Percentiles rank a stretch among this genome's conserved stretches.
Evolutionary conservation across 1,139 yeast genomes (phyloP).

Genomic region (Candida labiduridarum): DNA sequence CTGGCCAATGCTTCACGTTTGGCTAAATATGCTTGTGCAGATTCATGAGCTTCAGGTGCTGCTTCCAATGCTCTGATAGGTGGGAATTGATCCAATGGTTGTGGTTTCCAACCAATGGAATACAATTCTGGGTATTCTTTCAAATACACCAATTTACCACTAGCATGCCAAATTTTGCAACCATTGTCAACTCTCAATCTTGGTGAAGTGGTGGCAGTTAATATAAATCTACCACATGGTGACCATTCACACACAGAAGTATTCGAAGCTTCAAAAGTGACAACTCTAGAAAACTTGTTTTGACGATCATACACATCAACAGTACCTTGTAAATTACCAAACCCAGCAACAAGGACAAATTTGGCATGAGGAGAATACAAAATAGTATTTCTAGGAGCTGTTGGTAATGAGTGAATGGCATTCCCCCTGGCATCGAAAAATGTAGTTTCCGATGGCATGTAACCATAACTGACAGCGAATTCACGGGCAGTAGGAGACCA

Average conservation of each 20-base stretch:
- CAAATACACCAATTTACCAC: conserved; percentile 77
- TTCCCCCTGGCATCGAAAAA: conserved; percentile 96
- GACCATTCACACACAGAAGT: conserved; percentile 97
- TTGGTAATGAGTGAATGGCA: conserved; percentile 78
- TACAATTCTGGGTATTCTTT: conserved; percentile 82
- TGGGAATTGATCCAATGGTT: conserved; percentile 60
- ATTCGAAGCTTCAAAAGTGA: conserved; percentile 88
- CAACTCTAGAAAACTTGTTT: conserved; percentile 76
- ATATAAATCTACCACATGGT: conserved; percentile 92
- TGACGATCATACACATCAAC: conserved; percentile 95
- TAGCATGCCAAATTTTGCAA: conserved; percentile 88
- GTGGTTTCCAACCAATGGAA: conserved; percentile 88
- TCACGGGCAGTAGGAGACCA: conserved; percentile 98
- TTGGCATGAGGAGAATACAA: conserved; percentile 93
- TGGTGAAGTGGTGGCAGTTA: conserved; percentile 97
- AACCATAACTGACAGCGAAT: conserved; percentile 96
- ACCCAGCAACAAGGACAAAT: conserved; percentile 91
- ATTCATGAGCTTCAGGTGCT: conserved; percentile 68
- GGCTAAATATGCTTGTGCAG: conserved; percentile 59
- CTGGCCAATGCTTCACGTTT: conserved; percentile 43
- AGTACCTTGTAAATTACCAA: conserved; percentile 96
- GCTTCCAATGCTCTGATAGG: conserved; percentile 53
- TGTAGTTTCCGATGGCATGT: conserved; percentile 96
- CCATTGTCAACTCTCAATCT: conserved; percentile 97
- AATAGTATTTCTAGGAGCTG: conserved; percentile 87